Evolutionary conservation across 2,329 filamentous ascomycete genomes (phyloP).

Genomic region (Neofusicoccum ribis): DNA sequence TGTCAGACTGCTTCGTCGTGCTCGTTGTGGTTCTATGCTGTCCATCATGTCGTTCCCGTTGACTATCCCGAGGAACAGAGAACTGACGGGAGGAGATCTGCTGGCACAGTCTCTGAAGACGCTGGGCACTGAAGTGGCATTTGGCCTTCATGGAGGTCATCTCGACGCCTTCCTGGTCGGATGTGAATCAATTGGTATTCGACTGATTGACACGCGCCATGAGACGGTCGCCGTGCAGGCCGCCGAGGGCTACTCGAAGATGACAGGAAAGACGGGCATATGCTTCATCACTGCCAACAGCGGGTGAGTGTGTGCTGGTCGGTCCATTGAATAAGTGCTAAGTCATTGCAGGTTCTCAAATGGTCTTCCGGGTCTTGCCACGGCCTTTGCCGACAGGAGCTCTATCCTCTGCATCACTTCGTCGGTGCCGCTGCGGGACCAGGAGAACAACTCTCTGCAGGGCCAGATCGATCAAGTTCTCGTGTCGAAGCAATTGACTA

Average conservation of each 20-base stretch:
- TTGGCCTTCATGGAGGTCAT: conserved; percentile 51
- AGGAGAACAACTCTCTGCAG: conserved; percentile 49
- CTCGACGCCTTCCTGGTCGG: conserved; percentile 52
- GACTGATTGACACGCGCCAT: conserved; percentile 48
- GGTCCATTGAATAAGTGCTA: background rate
- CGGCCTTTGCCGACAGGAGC: conserved; percentile 47
- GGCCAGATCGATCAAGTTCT: conserved; percentile 51
- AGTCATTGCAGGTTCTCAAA: conserved; percentile 43
- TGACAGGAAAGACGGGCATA: conserved; percentile 46
- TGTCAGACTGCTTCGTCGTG: no score
- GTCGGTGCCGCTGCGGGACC: conserved; percentile 46
- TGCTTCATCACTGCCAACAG: conserved; percentile 52
- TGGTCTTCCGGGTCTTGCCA: conserved; percentile 47
- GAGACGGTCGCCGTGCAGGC: conserved; percentile 52
- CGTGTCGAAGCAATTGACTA: conserved; percentile 45
- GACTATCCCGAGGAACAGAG: conserved; percentile 35
- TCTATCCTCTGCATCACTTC: conserved; percentile 49
- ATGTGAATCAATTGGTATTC: conserved; percentile 42
- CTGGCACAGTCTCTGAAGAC: conserved; percentile 47
- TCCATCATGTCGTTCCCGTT: conserved; percentile 2
- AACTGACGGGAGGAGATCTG: conserved; percentile 48
- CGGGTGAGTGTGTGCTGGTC: conserved; percentile 35
- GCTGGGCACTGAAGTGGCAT: conserved; percentile 46
- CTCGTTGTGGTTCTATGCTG: no score
- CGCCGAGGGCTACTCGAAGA: conserved; percentile 48